These are phyloP conservation scores for Helicosporidium sp. DNA, from an alignment of 139 green algal genomes.

Conservation along the genomic window DNA sequence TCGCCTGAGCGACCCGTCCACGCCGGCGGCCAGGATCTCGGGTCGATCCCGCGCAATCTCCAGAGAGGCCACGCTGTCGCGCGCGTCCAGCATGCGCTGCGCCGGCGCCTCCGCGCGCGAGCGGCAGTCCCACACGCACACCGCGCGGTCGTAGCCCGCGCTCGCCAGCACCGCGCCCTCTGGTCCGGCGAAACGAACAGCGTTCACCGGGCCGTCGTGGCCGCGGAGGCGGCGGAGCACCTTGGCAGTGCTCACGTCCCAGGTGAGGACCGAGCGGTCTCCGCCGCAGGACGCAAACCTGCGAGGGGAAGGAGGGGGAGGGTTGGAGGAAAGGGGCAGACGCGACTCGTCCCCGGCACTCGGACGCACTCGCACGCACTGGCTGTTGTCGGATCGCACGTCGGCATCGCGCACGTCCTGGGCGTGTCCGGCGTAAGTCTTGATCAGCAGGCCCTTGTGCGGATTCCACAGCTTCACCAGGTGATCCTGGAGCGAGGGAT, in stretches of 20 bases:
- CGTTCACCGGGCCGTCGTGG: slow-evolving; percentile 65
- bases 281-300: slow-evolving; percentile 68
- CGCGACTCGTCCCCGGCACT: no score
- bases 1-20: slow-evolving; percentile 37
- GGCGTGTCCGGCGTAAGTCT: slow-evolving; percentile 68
- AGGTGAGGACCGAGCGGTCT: slow-evolving; percentile 72
- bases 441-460: slow-evolving; percentile 45
- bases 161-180: slow-evolving; percentile 53
- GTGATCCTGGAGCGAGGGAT: slow-evolving; percentile 41
- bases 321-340: no score
- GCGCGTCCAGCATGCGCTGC: slow-evolving; percentile 58
- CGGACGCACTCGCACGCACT: slow-evolving; percentile 31
- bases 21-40: slow-evolving; percentile 49
- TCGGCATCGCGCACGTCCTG: slow-evolving; percentile 65
- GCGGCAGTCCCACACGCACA: slow-evolving; percentile 78
- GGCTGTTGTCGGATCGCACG: slow-evolving; percentile 61
- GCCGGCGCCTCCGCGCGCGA: slow-evolving; percentile 53
- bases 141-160: slow-evolving; percentile 67
- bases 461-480: slow-evolving; percentile 74
- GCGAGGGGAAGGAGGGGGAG: slow-evolving; percentile 1
- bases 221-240: slow-evolving; percentile 71
- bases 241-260: slow-evolving; percentile 67
- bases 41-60: slow-evolving; percentile 21
- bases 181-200: slow-evolving; percentile 26
- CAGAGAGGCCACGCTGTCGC: slow-evolving; percentile 53